These are phyloP conservation scores for Fusarium veterinarium DNA, from an alignment of 2,329 filamentous ascomycete species.

Conservation along the genomic window DNA sequence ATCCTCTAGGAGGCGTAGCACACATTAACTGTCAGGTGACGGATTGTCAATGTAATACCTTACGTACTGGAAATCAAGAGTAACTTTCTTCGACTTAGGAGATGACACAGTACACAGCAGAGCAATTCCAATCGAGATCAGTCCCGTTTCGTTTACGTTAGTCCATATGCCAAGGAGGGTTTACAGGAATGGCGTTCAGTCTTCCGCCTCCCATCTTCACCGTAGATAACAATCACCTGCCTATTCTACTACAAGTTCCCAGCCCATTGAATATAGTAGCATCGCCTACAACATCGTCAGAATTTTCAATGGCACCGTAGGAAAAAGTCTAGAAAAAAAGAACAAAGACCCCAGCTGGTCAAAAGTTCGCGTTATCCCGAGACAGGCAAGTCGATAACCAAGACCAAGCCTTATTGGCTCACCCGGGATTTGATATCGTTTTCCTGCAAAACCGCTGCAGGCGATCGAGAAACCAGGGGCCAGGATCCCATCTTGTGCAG, in stretches of 20 bases:
- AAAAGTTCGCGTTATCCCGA: constrained; percentile 30
- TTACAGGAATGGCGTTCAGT: not conserved
- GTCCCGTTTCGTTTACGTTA: not conserved
- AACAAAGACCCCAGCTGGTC: constrained; percentile 19
- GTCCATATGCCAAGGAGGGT: constrained; percentile 1
- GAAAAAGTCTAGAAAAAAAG: constrained; percentile 19
- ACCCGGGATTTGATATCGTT: constrained; percentile 23
- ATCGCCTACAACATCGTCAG: not conserved
- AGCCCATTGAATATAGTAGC: not conserved
- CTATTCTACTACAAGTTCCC: not conserved
- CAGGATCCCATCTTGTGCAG: constrained; percentile 28
- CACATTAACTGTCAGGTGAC: constrained; percentile 34
- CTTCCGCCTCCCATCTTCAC: not conserved
- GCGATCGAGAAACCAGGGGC: constrained; percentile 32
- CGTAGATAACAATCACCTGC: not conserved
- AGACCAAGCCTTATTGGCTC: constrained; percentile 17
- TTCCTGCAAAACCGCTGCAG: constrained; percentile 31
- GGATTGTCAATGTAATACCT: constrained; percentile 32
- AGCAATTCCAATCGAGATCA: constrained; percentile 13
- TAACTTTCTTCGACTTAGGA: not conserved
- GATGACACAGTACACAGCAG: constrained; percentile 6
- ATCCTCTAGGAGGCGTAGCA: constrained; percentile 6
- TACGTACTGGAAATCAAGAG: constrained; percentile 21
- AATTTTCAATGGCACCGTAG: constrained; percentile 19
- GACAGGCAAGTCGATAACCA: constrained; percentile 38